Conservation (phyloP, 2,329 filamentous ascomycete genomes). For the Ophiocordyceps sinensis region DNA sequence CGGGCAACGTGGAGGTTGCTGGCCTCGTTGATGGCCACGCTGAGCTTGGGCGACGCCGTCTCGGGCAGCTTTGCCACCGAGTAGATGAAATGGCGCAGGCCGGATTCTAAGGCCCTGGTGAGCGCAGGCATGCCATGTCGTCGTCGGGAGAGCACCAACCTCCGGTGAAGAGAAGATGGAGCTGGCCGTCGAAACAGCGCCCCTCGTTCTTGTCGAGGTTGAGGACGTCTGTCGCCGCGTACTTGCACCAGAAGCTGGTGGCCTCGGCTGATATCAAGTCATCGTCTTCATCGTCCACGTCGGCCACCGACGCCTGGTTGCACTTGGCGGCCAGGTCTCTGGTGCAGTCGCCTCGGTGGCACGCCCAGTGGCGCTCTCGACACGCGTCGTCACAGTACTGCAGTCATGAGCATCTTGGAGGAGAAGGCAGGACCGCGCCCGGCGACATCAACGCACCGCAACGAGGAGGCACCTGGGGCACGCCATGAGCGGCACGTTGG, state of each 20-base stretch:
- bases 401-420: neutral
- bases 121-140: neutral
- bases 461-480: conserved; percentile 9
- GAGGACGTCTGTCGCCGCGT: conserved; percentile 11
- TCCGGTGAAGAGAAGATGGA: conserved; percentile 10
- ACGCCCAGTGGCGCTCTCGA: conserved; percentile 2
- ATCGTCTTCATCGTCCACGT: neutral
- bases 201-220: conserved; percentile 14
- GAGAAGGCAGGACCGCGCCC: neutral
- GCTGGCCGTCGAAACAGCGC: conserved; percentile 5
- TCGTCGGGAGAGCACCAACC: conserved; percentile 4
- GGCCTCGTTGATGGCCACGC: conserved; percentile 4
- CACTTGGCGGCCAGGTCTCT: neutral
- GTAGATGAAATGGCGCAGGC: conserved; percentile 12
- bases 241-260: conserved; percentile 6
- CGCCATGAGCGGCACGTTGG: conserved; percentile 1
- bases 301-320: neutral
- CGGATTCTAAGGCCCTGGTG: conserved; percentile 4
- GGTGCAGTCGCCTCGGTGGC: conserved; percentile 4
- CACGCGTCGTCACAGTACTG: conserved; percentile 12
- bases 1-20: neutral
- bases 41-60: conserved; percentile 5
- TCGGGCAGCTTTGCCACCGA: conserved; percentile 8
- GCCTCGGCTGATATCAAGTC: neutral
- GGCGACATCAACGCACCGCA: conserved; percentile 5